Evolutionary conservation across 108 stramenopile species (phyloP).

Genomic region (Aurantiochytrium sp.): DNA sequence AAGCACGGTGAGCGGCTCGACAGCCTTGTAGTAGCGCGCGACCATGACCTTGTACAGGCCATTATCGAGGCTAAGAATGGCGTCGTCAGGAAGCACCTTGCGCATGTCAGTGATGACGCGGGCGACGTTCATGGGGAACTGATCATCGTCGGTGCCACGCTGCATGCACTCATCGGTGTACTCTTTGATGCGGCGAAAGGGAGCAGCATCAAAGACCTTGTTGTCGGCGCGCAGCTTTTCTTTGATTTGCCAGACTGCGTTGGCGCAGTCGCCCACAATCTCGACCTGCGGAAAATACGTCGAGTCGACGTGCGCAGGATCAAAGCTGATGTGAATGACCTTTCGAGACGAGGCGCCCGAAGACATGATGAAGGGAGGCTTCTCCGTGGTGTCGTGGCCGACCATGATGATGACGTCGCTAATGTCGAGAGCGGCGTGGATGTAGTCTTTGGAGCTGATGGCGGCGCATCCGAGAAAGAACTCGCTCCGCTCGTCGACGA

Average conservation of each 20-base stretch:
- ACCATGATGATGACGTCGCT: conserved; percentile 24
- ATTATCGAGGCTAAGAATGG: conserved; percentile 27
- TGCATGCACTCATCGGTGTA: background rate
- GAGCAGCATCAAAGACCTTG: background rate
- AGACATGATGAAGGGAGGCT: conserved; percentile 29
- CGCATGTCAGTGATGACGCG: conserved; percentile 27
- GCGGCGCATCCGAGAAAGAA: conserved; percentile 21
- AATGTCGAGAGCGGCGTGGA: conserved; percentile 23
- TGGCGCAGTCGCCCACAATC: conserved; percentile 29
- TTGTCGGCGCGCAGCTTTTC: background rate
- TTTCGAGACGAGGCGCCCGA: background rate
- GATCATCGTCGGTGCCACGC: background rate
- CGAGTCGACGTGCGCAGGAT: conserved; percentile 16
- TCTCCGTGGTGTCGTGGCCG: conserved; percentile 31
- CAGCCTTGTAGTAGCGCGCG: conserved; percentile 20
- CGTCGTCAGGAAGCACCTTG: conserved; percentile 17
- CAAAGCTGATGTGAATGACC: conserved; percentile 27
- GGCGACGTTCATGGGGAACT: conserved; percentile 24
- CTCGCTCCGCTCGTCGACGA: conserved; percentile 16
- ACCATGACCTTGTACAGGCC: conserved; percentile 31
- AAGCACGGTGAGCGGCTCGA: conserved; percentile 24
- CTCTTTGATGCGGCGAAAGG: conserved; percentile 24
- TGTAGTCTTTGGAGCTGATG: conserved; percentile 14
- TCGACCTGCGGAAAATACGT: conserved; percentile 13
- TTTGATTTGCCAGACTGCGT: conserved; percentile 26